Evolutionary conservation across 176 grass and related monocot genomes (phyloP).

Genomic region (Zizania latifolia): DNA sequence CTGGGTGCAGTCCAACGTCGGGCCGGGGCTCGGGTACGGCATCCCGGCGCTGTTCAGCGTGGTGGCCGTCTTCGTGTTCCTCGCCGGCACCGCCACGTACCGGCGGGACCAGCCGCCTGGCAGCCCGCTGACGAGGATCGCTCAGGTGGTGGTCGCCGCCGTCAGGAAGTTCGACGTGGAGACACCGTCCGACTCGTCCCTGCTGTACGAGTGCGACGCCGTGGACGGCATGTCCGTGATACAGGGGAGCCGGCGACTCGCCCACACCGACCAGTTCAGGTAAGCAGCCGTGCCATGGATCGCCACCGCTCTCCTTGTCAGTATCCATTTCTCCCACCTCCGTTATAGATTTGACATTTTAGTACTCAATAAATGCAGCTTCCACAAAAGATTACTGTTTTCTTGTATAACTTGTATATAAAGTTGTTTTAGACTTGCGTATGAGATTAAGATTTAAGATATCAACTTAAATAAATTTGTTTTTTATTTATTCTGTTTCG

Average conservation of each 20-base stretch:
- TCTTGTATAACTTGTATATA: no score
- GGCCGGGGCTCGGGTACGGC: constrained; percentile 40
- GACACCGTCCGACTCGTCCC: constrained; percentile 7
- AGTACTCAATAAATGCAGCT: no score
- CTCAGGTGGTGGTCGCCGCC: constrained; percentile 40
- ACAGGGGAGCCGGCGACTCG: constrained; percentile 50
- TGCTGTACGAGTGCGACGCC: constrained; percentile 36
- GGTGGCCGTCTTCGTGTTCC: constrained; percentile 20
- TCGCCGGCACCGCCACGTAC: constrained; percentile 14
- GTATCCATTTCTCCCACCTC: no score
- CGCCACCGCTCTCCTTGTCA: no score
- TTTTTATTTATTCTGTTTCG: no score
- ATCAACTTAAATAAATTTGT: no score
- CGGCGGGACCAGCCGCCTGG: constrained; percentile 28
- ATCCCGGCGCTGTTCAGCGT: constrained; percentile 33
- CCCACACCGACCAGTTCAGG: constrained; percentile 49
- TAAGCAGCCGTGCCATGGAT: no score
- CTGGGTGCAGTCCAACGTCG: constrained; percentile 42
- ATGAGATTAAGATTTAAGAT: no score
- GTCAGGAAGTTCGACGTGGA: constrained; percentile 24
- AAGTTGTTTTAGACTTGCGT: no score
- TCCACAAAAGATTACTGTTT: no score
- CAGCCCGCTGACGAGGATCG: constrained; percentile 46
- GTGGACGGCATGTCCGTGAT: constrained; percentile 41
- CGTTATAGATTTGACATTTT: no score